These are phyloP conservation scores for Curvularia hawaiiensis DNA, from an alignment of 2,329 filamentous ascomycete species.

Conservation along the genomic window DNA sequence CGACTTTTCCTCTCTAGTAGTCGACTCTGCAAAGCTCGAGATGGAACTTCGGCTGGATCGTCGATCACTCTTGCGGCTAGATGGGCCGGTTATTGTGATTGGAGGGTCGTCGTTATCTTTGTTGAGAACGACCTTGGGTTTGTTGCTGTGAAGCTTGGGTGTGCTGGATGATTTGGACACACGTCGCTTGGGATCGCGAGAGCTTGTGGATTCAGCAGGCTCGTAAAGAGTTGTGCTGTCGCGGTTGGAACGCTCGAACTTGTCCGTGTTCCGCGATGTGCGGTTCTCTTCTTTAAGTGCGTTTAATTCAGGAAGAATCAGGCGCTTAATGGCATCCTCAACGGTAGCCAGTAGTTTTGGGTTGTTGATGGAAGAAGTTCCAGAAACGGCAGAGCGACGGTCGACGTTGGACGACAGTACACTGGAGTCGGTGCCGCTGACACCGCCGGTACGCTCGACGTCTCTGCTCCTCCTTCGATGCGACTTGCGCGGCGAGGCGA, in stretches of 20 bases:
- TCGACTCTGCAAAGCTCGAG: slow-evolving; percentile 47
- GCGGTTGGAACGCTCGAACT: slow-evolving; percentile 65
- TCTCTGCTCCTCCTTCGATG: slow-evolving; percentile 51
- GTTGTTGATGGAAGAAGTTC: slow-evolving; percentile 81
- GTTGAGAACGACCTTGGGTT: slow-evolving; percentile 66
- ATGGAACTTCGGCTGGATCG: slow-evolving; percentile 59
- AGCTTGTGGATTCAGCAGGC: slow-evolving; percentile 61
- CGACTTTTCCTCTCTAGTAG: slow-evolving; percentile 51
- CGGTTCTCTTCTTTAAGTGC: slow-evolving; percentile 90
- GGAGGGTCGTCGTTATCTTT: slow-evolving; percentile 64
- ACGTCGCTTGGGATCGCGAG: slow-evolving; percentile 54
- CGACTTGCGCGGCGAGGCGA: slow-evolving; percentile 40
- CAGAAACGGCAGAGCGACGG: slow-evolving; percentile 57
- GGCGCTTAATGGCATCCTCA: slow-evolving; percentile 86
- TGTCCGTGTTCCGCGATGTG: slow-evolving; percentile 71
- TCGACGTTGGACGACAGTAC: slow-evolving; percentile 64
- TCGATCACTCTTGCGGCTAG: slow-evolving; percentile 56
- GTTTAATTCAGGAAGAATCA: slow-evolving; percentile 90
- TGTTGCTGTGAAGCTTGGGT: slow-evolving; percentile 60
- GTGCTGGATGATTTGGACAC: slow-evolving; percentile 67
- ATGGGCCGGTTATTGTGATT: slow-evolving; percentile 61
- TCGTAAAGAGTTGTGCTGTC: slow-evolving; percentile 54
- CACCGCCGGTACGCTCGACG: slow-evolving; percentile 55
- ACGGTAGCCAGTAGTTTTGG: slow-evolving; percentile 89
- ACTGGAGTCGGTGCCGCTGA: slow-evolving; percentile 64